Base-by-base conservation (phyloP, 768 basidiomycete genomes). In the Russula ochroleuca region DNA sequence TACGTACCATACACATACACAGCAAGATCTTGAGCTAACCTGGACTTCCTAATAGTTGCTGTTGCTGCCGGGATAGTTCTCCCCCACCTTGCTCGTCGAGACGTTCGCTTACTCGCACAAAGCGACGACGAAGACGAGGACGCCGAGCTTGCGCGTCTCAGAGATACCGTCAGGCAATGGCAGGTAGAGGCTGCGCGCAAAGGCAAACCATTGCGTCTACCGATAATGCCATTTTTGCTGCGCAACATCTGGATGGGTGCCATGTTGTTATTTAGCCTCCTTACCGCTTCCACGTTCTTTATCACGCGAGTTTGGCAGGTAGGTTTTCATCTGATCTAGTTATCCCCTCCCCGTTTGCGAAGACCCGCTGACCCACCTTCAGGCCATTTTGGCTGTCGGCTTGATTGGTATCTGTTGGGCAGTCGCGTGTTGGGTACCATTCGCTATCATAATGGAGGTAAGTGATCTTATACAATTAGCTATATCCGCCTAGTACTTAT, bases 401-500 rank as follows among this genome's bases (percentile, higher is more conserved):
- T 72, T 95, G 57, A 85, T 96, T 25, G 95, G 95, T 48, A 88
- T 97, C 41, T 95, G 90, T 73, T 98, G 95, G 95, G 92, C 94
- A 11, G 92, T 97, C 45, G 92, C 95, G n/a, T 92, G 91, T 77
- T 97, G 95, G 95, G 92, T 92, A 17, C 94, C 94, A 2, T 97
- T 97, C 69, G 90, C 94, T 21, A 94, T 97, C 70, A 92, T 98
- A 75, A 98, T 98, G 94, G 94, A 95, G 84, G 93, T 84, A 67
- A 55, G 81, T 69, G 5, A 31, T 38, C 47, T 10, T 21, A 52
- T 43, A 28, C 55, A 31, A 47, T 25, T 9, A 37, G 23, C 8
- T 35, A 2, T 23, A 57, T 37, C 9, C n/a, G 8, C 47, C 38
- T 55, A 37, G 8, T 37, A 45, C 56, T 63, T 50, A 55, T 38